Conservation (phyloP, 805 yeast species). For the Grigorovia jiainica region DNA sequence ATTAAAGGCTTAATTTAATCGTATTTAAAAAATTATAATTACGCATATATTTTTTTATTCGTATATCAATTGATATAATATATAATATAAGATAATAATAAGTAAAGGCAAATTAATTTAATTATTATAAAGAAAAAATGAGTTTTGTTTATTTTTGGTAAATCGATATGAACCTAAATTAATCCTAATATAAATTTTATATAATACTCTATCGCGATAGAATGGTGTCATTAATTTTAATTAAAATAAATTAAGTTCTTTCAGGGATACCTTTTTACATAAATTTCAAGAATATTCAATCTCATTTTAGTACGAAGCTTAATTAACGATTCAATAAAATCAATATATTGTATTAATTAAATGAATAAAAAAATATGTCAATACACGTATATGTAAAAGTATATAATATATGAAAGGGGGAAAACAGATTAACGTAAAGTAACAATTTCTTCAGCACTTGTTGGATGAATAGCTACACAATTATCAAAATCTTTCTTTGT, state of each 20-base stretch:
- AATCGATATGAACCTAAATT: too few species aligned
- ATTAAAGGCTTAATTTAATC: slow-evolving; percentile 62
- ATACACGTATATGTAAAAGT: background rate
- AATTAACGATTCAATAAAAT: too few species aligned
- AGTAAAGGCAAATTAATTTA: background rate
- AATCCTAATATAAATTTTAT: too few species aligned
- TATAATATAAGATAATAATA: background rate
- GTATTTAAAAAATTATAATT: background rate
- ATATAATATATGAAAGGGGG: background rate
- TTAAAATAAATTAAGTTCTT: too few species aligned
- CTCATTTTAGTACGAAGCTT: too few species aligned
- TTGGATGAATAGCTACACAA: slow-evolving; percentile 98
- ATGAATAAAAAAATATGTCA: background rate
- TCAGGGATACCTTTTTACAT: too few species aligned
- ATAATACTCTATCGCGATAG: too few species aligned
- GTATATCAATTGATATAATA: background rate
- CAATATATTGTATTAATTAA: too few species aligned
- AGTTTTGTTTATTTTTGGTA: too few species aligned
- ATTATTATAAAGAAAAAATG: too few species aligned
- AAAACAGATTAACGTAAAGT: slow-evolving; percentile 32
- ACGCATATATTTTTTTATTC: background rate
- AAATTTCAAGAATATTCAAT: too few species aligned
- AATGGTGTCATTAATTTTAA: too few species aligned
- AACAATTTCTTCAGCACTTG: slow-evolving; percentile 95
- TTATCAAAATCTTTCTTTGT: slow-evolving; percentile 91